A percentile compares a stretch with the other conserved stretches of the same genome.
Conservation (phyloP, 306 rosid species). For the Hippophae tibetana region DNA sequence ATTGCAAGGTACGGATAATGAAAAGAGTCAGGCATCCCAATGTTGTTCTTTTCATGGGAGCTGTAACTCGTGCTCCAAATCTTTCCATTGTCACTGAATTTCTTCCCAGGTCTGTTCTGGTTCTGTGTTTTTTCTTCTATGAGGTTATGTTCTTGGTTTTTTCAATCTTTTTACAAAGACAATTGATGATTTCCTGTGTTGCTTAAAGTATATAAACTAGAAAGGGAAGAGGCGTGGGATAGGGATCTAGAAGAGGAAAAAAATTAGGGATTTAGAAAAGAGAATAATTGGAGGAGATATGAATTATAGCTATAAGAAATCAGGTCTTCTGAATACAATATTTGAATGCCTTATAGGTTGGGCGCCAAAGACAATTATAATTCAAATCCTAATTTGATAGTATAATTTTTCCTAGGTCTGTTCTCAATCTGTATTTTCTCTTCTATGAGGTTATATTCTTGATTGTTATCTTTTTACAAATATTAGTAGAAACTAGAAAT, state of each 20-base stretch:
- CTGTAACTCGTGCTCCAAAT: conserved; percentile 77
- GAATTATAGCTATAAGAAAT: too few species aligned
- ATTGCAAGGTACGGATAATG: conserved; percentile 73
- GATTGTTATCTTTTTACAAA: not conserved
- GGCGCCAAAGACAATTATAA: too few species aligned
- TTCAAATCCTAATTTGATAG: too few species aligned
- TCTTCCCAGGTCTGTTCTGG: conserved; percentile 72
- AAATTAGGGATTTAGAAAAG: too few species aligned
- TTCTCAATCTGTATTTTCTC: conserved; percentile 9
- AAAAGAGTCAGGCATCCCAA: conserved; percentile 92
- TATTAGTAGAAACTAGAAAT: too few species aligned
- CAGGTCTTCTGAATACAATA: too few species aligned
- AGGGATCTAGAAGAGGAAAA: too few species aligned
- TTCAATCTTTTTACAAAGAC: not conserved
- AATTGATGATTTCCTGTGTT: too few species aligned
- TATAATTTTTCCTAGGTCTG: conserved; percentile 71
- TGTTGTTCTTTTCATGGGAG: conserved; percentile 98
- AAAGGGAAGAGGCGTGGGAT: too few species aligned
- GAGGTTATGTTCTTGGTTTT: not conserved
- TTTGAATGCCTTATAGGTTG: too few species aligned
- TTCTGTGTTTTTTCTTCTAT: conserved; percentile 9
- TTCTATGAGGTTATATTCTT: conserved; percentile 6
- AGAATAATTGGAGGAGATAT: too few species aligned
- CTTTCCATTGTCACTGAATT: conserved; percentile 87
- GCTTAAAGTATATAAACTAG: too few species aligned